Percentiles rank a stretch among this genome's conserved stretches.
phyloP scores from a whole-genome alignment of 2,329 filamentous ascomycete species.

The Stagonosporopsis vannaccii region DNA sequence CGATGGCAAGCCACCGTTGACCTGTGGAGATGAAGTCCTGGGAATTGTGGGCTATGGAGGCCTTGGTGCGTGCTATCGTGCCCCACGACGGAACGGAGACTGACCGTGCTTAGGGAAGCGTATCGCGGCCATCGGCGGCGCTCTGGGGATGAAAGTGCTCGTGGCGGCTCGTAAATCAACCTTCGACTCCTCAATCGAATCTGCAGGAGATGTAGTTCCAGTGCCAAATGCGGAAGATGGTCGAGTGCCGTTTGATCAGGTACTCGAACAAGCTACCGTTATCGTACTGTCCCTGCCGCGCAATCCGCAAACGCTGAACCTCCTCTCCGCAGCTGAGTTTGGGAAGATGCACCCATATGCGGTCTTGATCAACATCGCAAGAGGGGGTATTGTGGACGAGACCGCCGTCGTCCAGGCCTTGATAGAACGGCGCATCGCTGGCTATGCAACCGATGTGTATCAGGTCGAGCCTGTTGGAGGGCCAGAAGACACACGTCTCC shows the following conservation, averaged over 20 bases:
- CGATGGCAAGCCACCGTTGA: slow-evolving; percentile 52
- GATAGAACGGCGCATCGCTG: slow-evolving; percentile 54
- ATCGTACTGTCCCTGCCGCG: slow-evolving; percentile 48
- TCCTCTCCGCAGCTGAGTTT: slow-evolving; percentile 52
- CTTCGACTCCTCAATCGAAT: slow-evolving; percentile 10
- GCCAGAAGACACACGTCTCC: slow-evolving; percentile 51
- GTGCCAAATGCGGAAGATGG: slow-evolving; percentile 23
- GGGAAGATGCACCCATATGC: slow-evolving; percentile 54
- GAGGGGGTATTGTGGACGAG: slow-evolving; percentile 62
- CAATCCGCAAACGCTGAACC: slow-evolving; percentile 41
- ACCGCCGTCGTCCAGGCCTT: slow-evolving; percentile 56
- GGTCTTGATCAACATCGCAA: slow-evolving; percentile 58
- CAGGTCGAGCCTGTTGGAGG: slow-evolving; percentile 55
- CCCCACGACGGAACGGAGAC: slow-evolving; percentile 4
- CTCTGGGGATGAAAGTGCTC: slow-evolving; percentile 59
- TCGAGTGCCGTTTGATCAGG: slow-evolving; percentile 48
- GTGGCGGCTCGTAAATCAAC: slow-evolving; percentile 53
- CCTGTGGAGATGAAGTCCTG: slow-evolving; percentile 57
- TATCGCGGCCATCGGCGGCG: slow-evolving; percentile 54
- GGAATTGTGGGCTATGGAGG: slow-evolving; percentile 61
- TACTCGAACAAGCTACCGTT: slow-evolving; percentile 48
- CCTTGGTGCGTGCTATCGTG: slow-evolving; percentile 46
- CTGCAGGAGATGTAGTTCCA: slow-evolving; percentile 13
- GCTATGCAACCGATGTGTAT: slow-evolving; percentile 62
- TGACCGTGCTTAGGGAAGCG: slow-evolving; percentile 47